phyloP scores from a whole-genome alignment of 225 moss, liverwort and hornwort genomes.

The Antitrichia curtipendula region DNA sequence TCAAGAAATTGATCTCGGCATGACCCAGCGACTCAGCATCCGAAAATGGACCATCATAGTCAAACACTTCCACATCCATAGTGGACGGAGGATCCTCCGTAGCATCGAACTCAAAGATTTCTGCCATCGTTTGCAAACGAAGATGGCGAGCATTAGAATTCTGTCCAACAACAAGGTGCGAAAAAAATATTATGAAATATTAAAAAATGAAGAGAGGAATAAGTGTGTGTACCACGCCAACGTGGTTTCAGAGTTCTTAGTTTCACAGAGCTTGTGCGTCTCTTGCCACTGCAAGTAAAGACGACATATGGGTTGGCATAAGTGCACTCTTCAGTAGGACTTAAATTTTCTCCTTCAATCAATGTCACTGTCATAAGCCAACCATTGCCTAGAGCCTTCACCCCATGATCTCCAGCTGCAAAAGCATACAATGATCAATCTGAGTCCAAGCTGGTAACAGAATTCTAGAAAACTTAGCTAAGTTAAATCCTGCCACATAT shows the following conservation, averaged over 20 bases:
- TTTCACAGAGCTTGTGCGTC: slow-evolving; percentile 91
- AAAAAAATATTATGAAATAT: neutral
- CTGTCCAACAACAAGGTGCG: neutral
- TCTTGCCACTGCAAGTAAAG: slow-evolving; percentile 88
- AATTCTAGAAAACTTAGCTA: too few relatives aligned
- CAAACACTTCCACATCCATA: slow-evolving; percentile 82
- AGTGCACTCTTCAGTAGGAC: slow-evolving; percentile 51
- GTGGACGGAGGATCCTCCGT: slow-evolving; percentile 94
- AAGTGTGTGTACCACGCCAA: slow-evolving; percentile 57
- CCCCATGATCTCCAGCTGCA: slow-evolving; percentile 87
- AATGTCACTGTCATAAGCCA: slow-evolving; percentile 85
- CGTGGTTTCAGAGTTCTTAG: slow-evolving; percentile 53
- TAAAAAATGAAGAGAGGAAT: neutral
- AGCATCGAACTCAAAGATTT: slow-evolving; percentile 83
- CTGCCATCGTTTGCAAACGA: neutral
- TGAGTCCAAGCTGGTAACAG: neutral
- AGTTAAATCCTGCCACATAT: too few relatives aligned
- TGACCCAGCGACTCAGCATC: slow-evolving; percentile 78
- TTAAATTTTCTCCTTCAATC: slow-evolving; percentile 63
- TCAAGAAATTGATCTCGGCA: slow-evolving; percentile 71
- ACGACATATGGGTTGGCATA: slow-evolving; percentile 78
- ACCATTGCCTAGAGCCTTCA: slow-evolving; percentile 76
- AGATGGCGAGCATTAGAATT: neutral
- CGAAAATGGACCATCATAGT: slow-evolving; percentile 93
- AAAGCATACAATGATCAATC: neutral